Evolutionary conservation across 2,329 filamentous ascomycete genomes (phyloP), one percentile per base, ranked within the genome.

Genomic region (Clonostachys byssicola): DNA sequence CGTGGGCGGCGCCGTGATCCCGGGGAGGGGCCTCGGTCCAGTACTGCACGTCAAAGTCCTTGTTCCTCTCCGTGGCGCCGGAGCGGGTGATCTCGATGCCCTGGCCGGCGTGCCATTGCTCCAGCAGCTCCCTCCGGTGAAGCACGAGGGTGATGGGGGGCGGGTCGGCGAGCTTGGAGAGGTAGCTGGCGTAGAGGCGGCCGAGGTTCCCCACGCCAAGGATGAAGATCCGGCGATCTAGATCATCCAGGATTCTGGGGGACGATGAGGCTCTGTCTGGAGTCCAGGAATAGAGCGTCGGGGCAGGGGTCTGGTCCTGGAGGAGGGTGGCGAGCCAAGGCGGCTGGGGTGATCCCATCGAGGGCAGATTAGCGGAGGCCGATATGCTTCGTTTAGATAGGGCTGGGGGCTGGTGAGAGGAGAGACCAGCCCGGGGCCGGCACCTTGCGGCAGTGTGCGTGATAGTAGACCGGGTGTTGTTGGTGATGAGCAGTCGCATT

Each of bases 71-170:
- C 14, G 53, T 57, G 18, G 68, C 59, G 1, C 62, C 68, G 10
- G 58, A 52, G 9, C 70, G 64, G n/a, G 63, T 59, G 38, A 78
- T 64, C 54, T 72, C 66, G 34, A 81, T 66, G 5, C 74, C 75
- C 0, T 70, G 68, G 4, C 63, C 51, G 2, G 59, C 46, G 5
- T 56, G 55, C 77, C 80, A 83, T 17, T 71, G 61, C 44, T 70
- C 58, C 4, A 81, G 63, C 5, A 79, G 70, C 23, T 70, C 66
- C 44, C 60, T 62, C n/a, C 74, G 75, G 58, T 91, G 87, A 35
- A 95, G 75, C n/a, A 96, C 76, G 6, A 96, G 75, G 1, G 89
- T 92, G 36, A 96, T 78, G 0, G 88, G 88, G 5, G 89, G 89
- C 4, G 78, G 75, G 17, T 79, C 66, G 1, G 66, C 57, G 9